Base-by-base conservation (phyloP, 371 early-diverging fungal species). In the Vairimorpha apis region DNA sequence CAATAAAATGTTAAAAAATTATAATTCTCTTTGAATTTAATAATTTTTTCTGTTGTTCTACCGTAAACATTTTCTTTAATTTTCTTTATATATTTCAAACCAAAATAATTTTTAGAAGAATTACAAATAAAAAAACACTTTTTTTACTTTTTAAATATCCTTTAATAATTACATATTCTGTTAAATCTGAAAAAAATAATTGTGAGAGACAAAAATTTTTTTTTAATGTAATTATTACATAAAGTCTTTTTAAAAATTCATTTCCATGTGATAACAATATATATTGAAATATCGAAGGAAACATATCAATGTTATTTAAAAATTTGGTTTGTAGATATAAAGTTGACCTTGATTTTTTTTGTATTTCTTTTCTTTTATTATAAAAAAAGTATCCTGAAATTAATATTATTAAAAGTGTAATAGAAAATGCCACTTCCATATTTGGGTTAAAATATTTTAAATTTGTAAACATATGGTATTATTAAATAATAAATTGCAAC, bases 61-160 rank as follows among this genome's bases (percentile, higher is more conserved):
- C 72, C 72, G 38, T 38, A 71, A 32, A 38, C 7, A 21, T 30
- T 44, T 12, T 71, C 63, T n/a, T 55, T 43, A 27, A 29, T 51
- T 35, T n/a, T 64, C 13, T 32, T 71, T 10, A 47, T 8, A 53
- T 38, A 60, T 27, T 64, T 71, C n/a, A 41, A 64, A 18, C 27
- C n/a, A 38, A 41, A 71, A 18, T 53, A 23, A 21, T 33, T 35
- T n/a, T n/a, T n/a, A n/a, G n/a, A n/a, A n/a, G n/a, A n/a, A 55
- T 53, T 71, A 45, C 38, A 45, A 1, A 53, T 56, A 71, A 64
- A 71, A 37, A 71, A 38, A 32, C 55, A 53, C 65, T 51, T 23
- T 7, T 51, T 33, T 51, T 62, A 8, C 14, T 1, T 5, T 64
- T 63, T 56, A 71, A 38, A 23, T 51, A 37, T 35, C 64, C 63